Percentiles rank a stretch among this genome's conserved stretches.
Conservation (phyloP, 1,284 basidiomycete species). For the Sporisorium reilianum region DNA sequence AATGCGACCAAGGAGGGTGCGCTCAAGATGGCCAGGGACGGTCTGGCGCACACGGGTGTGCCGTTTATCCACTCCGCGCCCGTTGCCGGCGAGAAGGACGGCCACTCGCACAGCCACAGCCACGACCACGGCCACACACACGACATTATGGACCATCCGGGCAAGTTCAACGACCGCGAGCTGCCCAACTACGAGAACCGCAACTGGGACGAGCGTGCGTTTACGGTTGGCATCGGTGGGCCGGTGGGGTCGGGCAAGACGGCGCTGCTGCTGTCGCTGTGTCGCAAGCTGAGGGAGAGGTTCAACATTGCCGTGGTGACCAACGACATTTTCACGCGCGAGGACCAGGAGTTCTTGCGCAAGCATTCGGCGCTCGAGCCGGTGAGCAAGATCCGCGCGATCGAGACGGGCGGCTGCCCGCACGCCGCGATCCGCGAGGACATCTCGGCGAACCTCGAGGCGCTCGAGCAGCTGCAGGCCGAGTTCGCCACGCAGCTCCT, state of each 20-base stretch:
- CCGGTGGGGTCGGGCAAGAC: conserved; percentile 98
- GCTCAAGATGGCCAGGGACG: conserved; percentile 81
- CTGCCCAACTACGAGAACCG: conserved; percentile 86
- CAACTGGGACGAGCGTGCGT: conserved; percentile 92
- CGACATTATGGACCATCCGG: conserved; percentile 71
- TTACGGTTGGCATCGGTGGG: conserved; percentile 96
- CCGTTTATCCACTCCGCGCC: conserved; percentile 30
- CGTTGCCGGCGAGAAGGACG: conserved; percentile 14
- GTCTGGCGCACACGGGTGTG: conserved; percentile 68
- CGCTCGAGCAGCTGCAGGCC: conserved; percentile 93
- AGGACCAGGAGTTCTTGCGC: conserved; percentile 97
- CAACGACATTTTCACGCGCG: conserved; percentile 74
- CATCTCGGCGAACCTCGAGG: conserved; percentile 95
- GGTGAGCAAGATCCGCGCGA: conserved; percentile 85
- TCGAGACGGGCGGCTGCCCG: conserved; percentile 80
- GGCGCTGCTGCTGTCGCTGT: conserved; percentile 91
- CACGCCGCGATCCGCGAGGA: conserved; percentile 78
- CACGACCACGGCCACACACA: conserved; percentile 67
- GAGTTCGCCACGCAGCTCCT: conserved; percentile 73
- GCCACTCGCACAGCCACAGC: conserved; percentile 47
- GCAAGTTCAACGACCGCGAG: conserved; percentile 92
- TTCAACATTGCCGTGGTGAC: conserved; percentile 84
- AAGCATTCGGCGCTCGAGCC: conserved; percentile 87
- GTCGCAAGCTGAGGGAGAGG: conserved; percentile 81
- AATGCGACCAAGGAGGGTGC: conserved; percentile 88